These are phyloP conservation scores for Panellus pusillus DNA, from an alignment of 768 basidiomycete species.

Conservation along the genomic window DNA sequence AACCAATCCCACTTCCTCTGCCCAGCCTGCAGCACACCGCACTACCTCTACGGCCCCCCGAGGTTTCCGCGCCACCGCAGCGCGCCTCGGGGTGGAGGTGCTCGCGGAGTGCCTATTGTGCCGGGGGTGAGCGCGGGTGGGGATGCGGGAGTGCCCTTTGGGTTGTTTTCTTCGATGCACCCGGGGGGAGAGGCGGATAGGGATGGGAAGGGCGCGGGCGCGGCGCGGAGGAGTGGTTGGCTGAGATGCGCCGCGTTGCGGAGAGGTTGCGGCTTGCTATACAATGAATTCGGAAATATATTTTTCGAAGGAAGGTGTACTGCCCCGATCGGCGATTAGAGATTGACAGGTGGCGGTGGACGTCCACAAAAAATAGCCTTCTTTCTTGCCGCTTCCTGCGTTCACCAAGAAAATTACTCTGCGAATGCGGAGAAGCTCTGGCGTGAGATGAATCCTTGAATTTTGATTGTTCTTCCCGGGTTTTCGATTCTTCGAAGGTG, in stretches of 20 bases:
- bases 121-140: slow-evolving; percentile 70
- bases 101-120: slow-evolving; percentile 84
- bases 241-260: slow-evolving; percentile 25
- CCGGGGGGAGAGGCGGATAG: slow-evolving; percentile 9
- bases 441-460: no score
- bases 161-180: slow-evolving; percentile 19
- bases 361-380: no score
- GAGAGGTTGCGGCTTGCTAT: slow-evolving; percentile 9
- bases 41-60: slow-evolving; percentile 74
- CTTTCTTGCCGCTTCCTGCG: no score
- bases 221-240: slow-evolving; percentile 29
- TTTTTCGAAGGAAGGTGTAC: no score
- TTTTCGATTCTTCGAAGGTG: no score
- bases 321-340: no score
- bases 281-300: no score
- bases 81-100: slow-evolving; percentile 56
- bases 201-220: slow-evolving; percentile 16
- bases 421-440: no score
- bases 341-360: no score
- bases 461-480: no score
- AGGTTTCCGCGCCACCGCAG: slow-evolving; percentile 59
- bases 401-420: no score
- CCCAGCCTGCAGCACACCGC: slow-evolving; percentile 62
- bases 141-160: slow-evolving; percentile 66
- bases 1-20: slow-evolving; percentile 89